Evolutionary conservation across 495 filamentous ascomycete genomes (phyloP).

Genomic region (Aspergillus sclerotioniger): DNA sequence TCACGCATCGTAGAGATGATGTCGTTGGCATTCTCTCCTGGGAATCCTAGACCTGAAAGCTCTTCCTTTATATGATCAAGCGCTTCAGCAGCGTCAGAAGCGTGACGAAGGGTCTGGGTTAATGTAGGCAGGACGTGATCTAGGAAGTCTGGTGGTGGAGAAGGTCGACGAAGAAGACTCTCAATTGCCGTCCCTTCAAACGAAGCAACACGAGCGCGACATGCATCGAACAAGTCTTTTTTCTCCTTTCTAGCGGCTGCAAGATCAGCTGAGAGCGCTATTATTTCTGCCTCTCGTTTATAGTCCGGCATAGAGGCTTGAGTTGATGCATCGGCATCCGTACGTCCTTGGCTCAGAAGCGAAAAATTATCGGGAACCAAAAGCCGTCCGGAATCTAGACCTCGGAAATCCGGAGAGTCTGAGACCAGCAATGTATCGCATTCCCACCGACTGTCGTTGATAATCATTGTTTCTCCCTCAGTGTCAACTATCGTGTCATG

Average conservation of each 20-base stretch:
- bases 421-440: slow-evolving; percentile 30
- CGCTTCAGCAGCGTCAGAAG: slow-evolving; percentile 34
- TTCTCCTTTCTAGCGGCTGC: slow-evolving; percentile 41
- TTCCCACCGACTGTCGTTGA: slow-evolving; percentile 32
- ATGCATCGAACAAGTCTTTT: slow-evolving; percentile 37
- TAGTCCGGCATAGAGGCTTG: slow-evolving; percentile 15
- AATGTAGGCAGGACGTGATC: slow-evolving; percentile 33
- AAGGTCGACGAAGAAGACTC: slow-evolving; percentile 30
- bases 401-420: slow-evolving; percentile 35
- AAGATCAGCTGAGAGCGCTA: slow-evolving; percentile 30
- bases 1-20: slow-evolving; percentile 49
- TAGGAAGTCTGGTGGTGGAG: slow-evolving; percentile 40
- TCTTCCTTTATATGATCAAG: slow-evolving; percentile 41
- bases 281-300: slow-evolving; percentile 24
- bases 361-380: slow-evolving; percentile 21
- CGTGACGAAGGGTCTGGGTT: slow-evolving; percentile 34
- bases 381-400: slow-evolving; percentile 7
- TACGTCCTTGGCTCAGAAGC: slow-evolving; percentile 12
- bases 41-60: slow-evolving; percentile 55
- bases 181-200: slow-evolving; percentile 36
- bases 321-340: slow-evolving; percentile 17
- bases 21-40: slow-evolving; percentile 44
- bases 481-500: slow-evolving; percentile 4
- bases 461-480: slow-evolving; percentile 30
- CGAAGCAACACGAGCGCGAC: slow-evolving; percentile 31